A percentile compares a stretch with the other conserved stretches of the same genome.
These are phyloP conservation scores for Rubia occidens DNA, from an alignment of 305 asterid species.

Conservation along the genomic window DNA sequence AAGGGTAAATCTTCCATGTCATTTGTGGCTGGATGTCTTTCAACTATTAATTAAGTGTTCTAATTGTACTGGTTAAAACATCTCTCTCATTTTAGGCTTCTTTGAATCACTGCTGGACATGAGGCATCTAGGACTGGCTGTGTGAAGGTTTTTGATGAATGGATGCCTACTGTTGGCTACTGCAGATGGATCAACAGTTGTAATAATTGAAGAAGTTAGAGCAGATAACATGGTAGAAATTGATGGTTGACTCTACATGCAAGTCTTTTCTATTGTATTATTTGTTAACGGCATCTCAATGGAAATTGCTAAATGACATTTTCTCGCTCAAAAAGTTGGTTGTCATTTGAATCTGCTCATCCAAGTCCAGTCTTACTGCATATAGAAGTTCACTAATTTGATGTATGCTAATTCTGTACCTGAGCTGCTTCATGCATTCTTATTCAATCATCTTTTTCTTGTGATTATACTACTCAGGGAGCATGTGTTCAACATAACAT, in stretches of 20 bases:
- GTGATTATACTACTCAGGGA: background rate
- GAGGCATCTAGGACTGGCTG: conserved; percentile 53
- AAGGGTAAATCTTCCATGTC: background rate
- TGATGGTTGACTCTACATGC: background rate
- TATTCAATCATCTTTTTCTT: background rate
- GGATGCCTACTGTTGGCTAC: conserved; percentile 48
- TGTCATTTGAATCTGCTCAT: background rate
- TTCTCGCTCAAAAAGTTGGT: background rate
- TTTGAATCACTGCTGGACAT: conserved; percentile 44
- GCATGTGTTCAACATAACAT: too few species aligned
- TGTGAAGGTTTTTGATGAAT: conserved; percentile 47
- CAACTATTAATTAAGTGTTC: background rate
- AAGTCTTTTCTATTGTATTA: background rate
- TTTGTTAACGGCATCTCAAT: background rate
- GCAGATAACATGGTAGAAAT: conserved; percentile 41
- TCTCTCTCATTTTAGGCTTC: background rate
- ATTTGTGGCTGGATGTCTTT: background rate
- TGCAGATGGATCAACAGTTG: conserved; percentile 44
- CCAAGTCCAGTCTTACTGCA: background rate
- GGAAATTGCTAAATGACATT: background rate
- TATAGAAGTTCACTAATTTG: background rate
- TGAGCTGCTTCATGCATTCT: background rate
- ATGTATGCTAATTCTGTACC: too few species aligned
- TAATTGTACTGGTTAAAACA: background rate
- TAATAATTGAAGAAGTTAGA: conserved; percentile 39